These are phyloP conservation scores for Ascochyta pisi DNA, from an alignment of 2,329 filamentous ascomycete species.

Conservation along the genomic window DNA sequence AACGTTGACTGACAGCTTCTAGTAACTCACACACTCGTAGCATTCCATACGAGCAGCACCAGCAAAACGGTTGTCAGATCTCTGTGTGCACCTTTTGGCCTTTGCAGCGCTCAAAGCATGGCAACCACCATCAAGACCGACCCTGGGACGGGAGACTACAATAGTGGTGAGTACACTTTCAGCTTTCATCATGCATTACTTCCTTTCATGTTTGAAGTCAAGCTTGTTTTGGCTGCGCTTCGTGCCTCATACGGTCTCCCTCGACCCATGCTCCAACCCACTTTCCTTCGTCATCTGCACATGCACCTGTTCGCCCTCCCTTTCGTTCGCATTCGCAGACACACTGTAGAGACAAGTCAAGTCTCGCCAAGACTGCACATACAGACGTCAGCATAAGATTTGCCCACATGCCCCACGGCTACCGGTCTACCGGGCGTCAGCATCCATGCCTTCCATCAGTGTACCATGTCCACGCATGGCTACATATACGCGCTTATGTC, in stretches of 20 bases:
- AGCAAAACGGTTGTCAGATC: not conserved
- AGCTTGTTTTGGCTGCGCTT: slow-evolving; percentile 41
- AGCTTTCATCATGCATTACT: slow-evolving; percentile 30
- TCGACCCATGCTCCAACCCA: slow-evolving; percentile 6
- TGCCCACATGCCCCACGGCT: slow-evolving; percentile 34
- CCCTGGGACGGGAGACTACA: slow-evolving; percentile 40
- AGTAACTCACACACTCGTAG: slow-evolving; percentile 7
- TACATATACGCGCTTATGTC: slow-evolving; percentile 46
- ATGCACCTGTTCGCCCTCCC: slow-evolving; percentile 20
- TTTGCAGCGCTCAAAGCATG: slow-evolving; percentile 44
- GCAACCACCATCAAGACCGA: slow-evolving; percentile 43
- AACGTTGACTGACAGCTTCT: slow-evolving; percentile 32
- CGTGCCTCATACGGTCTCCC: slow-evolving; percentile 30
- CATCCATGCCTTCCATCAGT: slow-evolving; percentile 28
- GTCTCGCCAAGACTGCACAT: slow-evolving; percentile 39
- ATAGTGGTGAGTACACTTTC: slow-evolving; percentile 41
- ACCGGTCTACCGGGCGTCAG: slow-evolving; percentile 32
- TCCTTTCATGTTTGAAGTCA: slow-evolving; percentile 38
- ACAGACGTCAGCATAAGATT: slow-evolving; percentile 34
- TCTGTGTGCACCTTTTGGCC: slow-evolving; percentile 20
- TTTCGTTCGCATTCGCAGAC: slow-evolving; percentile 20
- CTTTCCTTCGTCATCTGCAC: slow-evolving; percentile 27
- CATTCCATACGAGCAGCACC: slow-evolving; percentile 2
- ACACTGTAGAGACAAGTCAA: slow-evolving; percentile 38
- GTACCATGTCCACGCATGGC: slow-evolving; percentile 22